Evolutionary conservation across 495 filamentous ascomycete species (phyloP), one percentile per base, ranked within the genome.

Genomic region (Aspergillus affinis): DNA sequence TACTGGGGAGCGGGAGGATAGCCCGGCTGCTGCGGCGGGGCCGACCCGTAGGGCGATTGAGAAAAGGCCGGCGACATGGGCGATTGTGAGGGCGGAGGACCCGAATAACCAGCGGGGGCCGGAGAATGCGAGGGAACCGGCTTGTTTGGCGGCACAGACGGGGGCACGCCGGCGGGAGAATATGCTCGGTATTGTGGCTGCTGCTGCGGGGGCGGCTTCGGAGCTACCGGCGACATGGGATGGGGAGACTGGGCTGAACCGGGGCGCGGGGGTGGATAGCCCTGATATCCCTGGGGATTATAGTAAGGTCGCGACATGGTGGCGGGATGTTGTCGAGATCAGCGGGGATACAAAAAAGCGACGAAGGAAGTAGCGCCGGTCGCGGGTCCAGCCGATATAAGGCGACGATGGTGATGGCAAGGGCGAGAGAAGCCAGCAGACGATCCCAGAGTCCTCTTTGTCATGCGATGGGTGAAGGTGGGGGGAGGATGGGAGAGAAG

Each of bases 241-340:
- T 76, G 74, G 46, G 70, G 62, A n/a, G 74, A 64, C 61, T 66
- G 64, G 19, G 65, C 49, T n/a, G 65, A 61, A 20, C 60, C 64
- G 44, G 65, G 61, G 48, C 62, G 69, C 18, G 66, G 71, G 52
- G 71, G 74, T 21, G 69, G 72, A 62, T 76, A 41, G 36, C 36
- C 36, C 36, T 41, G 70, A 66, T 72, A 72, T 47, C 69, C 73
- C 57, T 64, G 69, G 62, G 65, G 72, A 50, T 60, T 60, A 50
- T 70, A 64, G 61, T 76, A 78, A 26, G 68, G 73, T 53, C 65
- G 71, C 23, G 75, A 76, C 76, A 79, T 80, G 66, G 55, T 75
- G 47, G 59, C 36, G 27, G 51, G 59, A 53, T 65, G 55, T 58
- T 55, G 36, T 51, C 54, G 51, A 51, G 55, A 50, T 54, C 52